A percentile compares a stretch with the other conserved stretches of the same genome.
Evolutionary conservation across 306 rosid genomes (phyloP).

Genomic region (Cicer cuneatum): DNA sequence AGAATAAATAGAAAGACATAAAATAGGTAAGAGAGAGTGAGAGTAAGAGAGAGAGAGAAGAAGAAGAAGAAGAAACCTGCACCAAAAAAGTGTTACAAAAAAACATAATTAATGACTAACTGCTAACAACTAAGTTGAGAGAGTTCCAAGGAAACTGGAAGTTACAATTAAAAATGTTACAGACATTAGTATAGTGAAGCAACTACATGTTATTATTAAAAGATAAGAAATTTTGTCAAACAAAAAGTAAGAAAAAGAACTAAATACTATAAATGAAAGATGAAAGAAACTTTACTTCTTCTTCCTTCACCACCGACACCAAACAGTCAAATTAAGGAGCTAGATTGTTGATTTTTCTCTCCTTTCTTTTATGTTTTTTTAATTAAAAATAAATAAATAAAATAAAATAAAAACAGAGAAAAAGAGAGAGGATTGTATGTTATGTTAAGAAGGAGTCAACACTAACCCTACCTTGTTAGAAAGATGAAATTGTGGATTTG

Average conservation of each 20-base stretch:
- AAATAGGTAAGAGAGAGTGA: too few relatives aligned
- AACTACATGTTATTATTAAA: slow-evolving; percentile 16
- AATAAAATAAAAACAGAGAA: neutral
- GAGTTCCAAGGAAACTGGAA: slow-evolving; percentile 51
- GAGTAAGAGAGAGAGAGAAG: slow-evolving; percentile 27
- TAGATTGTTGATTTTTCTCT: neutral
- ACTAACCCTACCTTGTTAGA: slow-evolving; percentile 58
- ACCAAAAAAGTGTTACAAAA: slow-evolving; percentile 26
- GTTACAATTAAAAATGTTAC: slow-evolving; percentile 36
- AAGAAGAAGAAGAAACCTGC: slow-evolving; percentile 26
- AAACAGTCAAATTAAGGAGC: slow-evolving; percentile 43
- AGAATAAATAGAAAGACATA: slow-evolving; percentile 22
- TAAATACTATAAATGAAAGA: slow-evolving; percentile 13
- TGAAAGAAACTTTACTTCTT: neutral
- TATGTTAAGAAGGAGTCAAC: slow-evolving; percentile 49
- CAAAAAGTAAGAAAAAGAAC: neutral
- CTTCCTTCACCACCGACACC: neutral
- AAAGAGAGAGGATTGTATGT: slow-evolving; percentile 43
- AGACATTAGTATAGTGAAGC: slow-evolving; percentile 35
- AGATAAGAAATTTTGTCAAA: neutral
- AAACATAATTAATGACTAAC: slow-evolving; percentile 40
- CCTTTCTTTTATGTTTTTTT: neutral
- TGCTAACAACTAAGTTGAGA: slow-evolving; percentile 36
- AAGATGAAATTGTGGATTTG: slow-evolving; percentile 52
- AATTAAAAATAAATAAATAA: neutral